Evolutionary conservation across 1,284 basidiomycete genomes (phyloP).

Genomic region (Cutaneotrichosporon dermatis): DNA sequence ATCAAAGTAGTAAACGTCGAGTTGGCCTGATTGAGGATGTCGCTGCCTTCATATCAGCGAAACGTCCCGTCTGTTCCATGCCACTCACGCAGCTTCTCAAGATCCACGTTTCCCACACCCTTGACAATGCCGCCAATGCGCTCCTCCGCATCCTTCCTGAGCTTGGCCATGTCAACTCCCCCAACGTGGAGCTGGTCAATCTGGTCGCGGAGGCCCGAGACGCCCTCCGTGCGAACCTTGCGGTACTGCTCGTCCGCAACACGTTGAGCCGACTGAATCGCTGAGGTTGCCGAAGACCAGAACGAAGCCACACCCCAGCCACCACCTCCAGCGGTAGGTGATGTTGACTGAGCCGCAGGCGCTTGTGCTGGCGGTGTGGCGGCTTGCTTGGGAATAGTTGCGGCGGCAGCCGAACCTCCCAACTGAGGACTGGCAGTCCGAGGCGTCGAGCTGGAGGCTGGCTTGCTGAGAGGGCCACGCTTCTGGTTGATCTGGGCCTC

Average conservation of each 20-base stretch:
- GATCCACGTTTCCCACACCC: constrained; percentile 57
- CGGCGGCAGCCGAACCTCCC: not conserved
- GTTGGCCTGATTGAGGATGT: constrained; percentile 76
- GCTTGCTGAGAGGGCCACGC: constrained; percentile 36
- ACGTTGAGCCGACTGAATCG: constrained; percentile 76
- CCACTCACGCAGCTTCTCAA: constrained; percentile 69
- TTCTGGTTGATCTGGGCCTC: constrained; percentile 87
- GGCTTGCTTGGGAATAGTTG: too few relatives aligned
- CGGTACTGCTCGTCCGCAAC: constrained; percentile 73
- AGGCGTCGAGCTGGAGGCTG: constrained; percentile 12
- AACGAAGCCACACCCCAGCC: constrained; percentile 56
- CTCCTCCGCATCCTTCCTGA: constrained; percentile 54
- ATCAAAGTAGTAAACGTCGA: constrained; percentile 84
- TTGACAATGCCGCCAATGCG: constrained; percentile 59
- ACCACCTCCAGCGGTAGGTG: not conserved
- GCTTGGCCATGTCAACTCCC: constrained; percentile 73
- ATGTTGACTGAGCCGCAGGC: too few relatives aligned
- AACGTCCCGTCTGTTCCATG: too few relatives aligned
- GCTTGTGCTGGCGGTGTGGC: too few relatives aligned
- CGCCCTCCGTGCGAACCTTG: constrained; percentile 58
- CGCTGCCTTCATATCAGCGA: constrained; percentile 59
- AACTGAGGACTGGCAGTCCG: constrained; percentile 27
- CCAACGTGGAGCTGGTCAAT: constrained; percentile 53
- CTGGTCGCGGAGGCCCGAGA: constrained; percentile 26
- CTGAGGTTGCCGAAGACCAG: constrained; percentile 78